phyloP scores from a whole-genome alignment of 2,329 filamentous ascomycete genomes.

The Aureobasidium sp. region DNA sequence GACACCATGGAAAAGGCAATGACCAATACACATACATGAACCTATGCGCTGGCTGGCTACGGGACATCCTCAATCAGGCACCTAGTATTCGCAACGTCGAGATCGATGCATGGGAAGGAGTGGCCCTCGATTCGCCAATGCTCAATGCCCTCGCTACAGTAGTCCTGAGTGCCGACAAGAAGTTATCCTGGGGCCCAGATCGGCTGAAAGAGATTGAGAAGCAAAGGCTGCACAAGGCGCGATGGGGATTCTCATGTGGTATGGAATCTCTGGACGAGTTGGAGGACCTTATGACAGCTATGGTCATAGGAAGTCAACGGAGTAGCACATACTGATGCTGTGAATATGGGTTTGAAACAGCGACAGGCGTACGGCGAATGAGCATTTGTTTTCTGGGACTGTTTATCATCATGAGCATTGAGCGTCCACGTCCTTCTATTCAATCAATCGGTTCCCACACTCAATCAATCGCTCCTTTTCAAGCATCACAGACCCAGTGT shows the following conservation, averaged over 20 bases:
- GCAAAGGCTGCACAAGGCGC: constrained; percentile 20
- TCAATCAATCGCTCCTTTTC: not conserved
- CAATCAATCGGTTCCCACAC: not conserved
- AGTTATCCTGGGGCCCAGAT: constrained; percentile 59
- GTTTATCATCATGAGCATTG: not conserved
- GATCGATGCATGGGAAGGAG: constrained; percentile 61
- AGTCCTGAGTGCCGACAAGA: constrained; percentile 40
- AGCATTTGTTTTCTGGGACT: not conserved
- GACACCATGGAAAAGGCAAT: constrained; percentile 47
- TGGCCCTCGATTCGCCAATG: constrained; percentile 57
- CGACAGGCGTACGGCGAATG: not conserved
- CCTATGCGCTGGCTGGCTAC: constrained; percentile 53
- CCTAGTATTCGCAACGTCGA: constrained; percentile 51
- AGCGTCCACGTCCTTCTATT: not conserved
- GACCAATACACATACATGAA: constrained; percentile 61
- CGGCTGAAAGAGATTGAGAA: constrained; percentile 55
- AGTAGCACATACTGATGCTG: not conserved
- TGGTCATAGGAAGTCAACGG: constrained; percentile 8
- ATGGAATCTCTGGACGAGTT: constrained; percentile 10
- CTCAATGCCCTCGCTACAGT: constrained; percentile 52
- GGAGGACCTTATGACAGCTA: constrained; percentile 15
- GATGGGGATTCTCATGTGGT: not conserved
- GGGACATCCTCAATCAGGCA: constrained; percentile 47
- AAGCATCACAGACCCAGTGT: not conserved
- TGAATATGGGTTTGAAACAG: not conserved